Evolutionary conservation across 2,329 filamentous ascomycete genomes (phyloP).

Genomic region (Xylariaceae sp.): DNA sequence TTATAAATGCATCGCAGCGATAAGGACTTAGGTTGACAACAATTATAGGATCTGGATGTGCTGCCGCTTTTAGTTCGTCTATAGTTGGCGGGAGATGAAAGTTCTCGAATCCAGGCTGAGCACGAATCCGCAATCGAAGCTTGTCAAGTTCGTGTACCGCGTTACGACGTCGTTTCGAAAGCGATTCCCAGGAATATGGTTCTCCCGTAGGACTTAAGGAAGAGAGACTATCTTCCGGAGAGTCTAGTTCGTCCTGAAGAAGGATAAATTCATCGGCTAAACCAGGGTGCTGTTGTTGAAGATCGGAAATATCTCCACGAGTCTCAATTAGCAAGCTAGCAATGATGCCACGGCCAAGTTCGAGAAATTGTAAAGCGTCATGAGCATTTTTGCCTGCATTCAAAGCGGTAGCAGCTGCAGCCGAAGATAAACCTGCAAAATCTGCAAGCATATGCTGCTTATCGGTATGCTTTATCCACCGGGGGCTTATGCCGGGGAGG

Average conservation of each 20-base stretch:
- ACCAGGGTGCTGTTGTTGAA: background rate
- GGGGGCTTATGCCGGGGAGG: slow-evolving; percentile 14
- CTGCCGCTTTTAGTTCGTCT: slow-evolving; percentile 12
- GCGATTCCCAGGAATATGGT: background rate
- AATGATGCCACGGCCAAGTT: slow-evolving; percentile 30
- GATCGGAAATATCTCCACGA: slow-evolving; percentile 23
- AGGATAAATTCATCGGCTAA: background rate
- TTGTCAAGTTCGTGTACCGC: slow-evolving; percentile 10
- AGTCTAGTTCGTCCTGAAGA: slow-evolving; percentile 25
- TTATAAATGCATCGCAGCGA: slow-evolving; percentile 18
- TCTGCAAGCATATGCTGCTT: slow-evolving; percentile 22
- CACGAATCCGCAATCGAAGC: slow-evolving; percentile 8
- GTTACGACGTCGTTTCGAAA: slow-evolving; percentile 11
- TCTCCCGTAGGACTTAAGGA: background rate
- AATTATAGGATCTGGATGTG: slow-evolving; percentile 12
- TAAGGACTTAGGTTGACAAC: slow-evolving; percentile 16
- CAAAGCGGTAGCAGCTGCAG: slow-evolving; percentile 18
- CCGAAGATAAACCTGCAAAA: slow-evolving; percentile 22
- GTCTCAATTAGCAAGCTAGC: slow-evolving; percentile 19
- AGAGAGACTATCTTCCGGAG: background rate
- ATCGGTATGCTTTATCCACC: slow-evolving; percentile 23
- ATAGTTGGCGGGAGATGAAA: slow-evolving; percentile 7
- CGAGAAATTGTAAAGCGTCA: slow-evolving; percentile 26
- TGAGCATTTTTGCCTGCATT: slow-evolving; percentile 10
- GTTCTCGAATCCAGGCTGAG: slow-evolving; percentile 9